Evolutionary conservation across 176 grass and related monocot genomes (phyloP).

Genomic region (Oryza punctata): DNA sequence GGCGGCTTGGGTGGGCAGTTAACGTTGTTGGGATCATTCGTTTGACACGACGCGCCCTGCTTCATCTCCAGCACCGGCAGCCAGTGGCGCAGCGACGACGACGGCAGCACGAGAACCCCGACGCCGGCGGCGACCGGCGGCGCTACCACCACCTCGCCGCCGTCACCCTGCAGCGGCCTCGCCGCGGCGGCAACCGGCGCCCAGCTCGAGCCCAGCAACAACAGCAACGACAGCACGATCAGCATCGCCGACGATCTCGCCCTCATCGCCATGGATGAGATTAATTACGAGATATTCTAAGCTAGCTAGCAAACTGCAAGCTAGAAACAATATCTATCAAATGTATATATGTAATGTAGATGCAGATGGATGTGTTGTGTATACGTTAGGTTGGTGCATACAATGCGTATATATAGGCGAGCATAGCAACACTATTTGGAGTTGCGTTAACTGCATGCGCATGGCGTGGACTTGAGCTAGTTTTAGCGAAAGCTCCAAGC

Average conservation of each 20-base stretch:
- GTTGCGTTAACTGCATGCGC: background rate
- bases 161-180: background rate
- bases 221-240: background rate
- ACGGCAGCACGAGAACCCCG: constrained; percentile 1
- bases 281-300: background rate
- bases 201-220: background rate
- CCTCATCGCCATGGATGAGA: background rate
- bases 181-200: background rate
- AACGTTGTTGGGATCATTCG: constrained; percentile 29
- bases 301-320: too few species aligned
- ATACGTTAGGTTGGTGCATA: background rate
- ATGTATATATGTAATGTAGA: background rate
- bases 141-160: background rate
- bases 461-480: background rate
- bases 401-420: background rate
- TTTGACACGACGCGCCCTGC: constrained; percentile 6
- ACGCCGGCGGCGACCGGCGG: background rate
- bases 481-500: background rate
- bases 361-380: background rate
- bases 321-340: too few species aligned
- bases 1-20: background rate
- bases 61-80: constrained; percentile 36
- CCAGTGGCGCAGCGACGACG: background rate
- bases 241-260: background rate
- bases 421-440: background rate